These are phyloP conservation scores for Pulicaria dysenterica DNA, from an alignment of 129 eudicot species.

Conservation along the genomic window DNA sequence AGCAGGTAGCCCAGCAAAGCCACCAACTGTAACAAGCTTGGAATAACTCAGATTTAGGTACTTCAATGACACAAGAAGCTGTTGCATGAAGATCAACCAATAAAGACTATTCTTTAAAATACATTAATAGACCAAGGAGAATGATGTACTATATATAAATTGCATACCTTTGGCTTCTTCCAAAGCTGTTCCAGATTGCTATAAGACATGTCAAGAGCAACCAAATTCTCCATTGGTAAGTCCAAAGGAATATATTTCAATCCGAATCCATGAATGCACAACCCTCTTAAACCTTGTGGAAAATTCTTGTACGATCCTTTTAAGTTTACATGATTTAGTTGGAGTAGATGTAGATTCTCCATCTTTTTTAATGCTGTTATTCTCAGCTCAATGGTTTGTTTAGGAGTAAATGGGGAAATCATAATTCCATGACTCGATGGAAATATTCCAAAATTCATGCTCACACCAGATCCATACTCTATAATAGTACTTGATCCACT, in stretches of 20 bases:
- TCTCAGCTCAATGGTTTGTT: neutral
- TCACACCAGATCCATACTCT: neutral
- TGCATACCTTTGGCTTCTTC: constrained; percentile 13
- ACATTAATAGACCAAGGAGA: neutral
- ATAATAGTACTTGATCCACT: neutral
- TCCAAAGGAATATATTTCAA: constrained; percentile 10
- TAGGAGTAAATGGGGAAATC: neutral
- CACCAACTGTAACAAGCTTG: constrained; percentile 3
- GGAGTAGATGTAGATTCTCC: constrained; percentile 18
- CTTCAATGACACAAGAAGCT: constrained; percentile 29
- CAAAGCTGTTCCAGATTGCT: constrained; percentile 27
- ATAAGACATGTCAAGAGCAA: constrained; percentile 28
- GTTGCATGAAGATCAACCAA: constrained; percentile 3
- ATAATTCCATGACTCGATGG: too few relatives aligned
- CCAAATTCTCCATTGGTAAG: constrained; percentile 15
- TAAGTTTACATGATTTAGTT: constrained; percentile 23
- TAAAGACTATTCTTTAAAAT: neutral
- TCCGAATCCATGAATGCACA: constrained; percentile 21
- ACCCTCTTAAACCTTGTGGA: constrained; percentile 20
- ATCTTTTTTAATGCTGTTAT: constrained; percentile 22
- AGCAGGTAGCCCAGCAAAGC: constrained; percentile 19
- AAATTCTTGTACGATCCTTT: constrained; percentile 14
- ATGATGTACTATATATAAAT: neutral
- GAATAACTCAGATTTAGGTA: constrained; percentile 23
- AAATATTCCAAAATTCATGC: too few relatives aligned